A percentile compares a stretch with the other conserved stretches of the same genome.
These are phyloP conservation scores for Bretschneidera sinensis DNA, from an alignment of 345 rosid genomes.

Conservation along the genomic window DNA sequence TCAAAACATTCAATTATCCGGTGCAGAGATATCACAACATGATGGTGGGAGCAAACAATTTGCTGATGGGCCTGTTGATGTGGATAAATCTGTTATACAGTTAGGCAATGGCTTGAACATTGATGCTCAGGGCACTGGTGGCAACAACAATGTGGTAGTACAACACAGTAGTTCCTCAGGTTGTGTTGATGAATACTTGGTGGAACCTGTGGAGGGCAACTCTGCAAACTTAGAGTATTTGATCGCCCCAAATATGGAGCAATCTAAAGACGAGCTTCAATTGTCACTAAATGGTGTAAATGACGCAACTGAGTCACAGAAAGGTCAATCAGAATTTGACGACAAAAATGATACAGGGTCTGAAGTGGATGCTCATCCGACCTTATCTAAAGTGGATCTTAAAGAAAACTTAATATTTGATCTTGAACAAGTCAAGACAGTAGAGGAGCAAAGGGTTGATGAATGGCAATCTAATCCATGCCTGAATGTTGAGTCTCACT, in stretches of 20 bases:
- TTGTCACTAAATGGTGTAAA: constrained; percentile 15
- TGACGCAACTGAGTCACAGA: constrained; percentile 3
- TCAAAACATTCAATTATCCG: constrained; percentile 16
- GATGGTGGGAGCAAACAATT: constrained; percentile 15
- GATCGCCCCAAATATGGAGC: constrained; percentile 9
- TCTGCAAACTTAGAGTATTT: constrained; percentile 26
- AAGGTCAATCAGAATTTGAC: constrained; percentile 1
- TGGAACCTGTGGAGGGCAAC: constrained; percentile 34
- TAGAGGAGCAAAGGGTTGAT: constrained; percentile 15
- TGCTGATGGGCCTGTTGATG: constrained; percentile 4
- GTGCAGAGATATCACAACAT: constrained; percentile 12
- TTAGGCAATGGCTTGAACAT: constrained; percentile 6
- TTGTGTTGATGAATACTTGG: constrained; percentile 36
- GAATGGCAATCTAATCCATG: constrained; percentile 17
- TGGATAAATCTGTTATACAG: constrained; percentile 15
- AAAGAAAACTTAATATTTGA: constrained; percentile 17
- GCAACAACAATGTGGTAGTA: constrained; percentile 11
- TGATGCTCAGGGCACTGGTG: constrained; percentile 15
- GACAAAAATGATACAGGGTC: constrained; percentile 6
- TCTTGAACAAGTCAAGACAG: neutral
- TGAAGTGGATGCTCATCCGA: constrained; percentile 11
- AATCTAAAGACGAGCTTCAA: constrained; percentile 15
- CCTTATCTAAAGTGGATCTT: constrained; percentile 10
- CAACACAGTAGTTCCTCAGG: constrained; percentile 33
- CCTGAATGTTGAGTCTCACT: constrained; percentile 18